Conservation (phyloP, 805 yeast genomes). For the Candida vartiovaarae region DNA sequence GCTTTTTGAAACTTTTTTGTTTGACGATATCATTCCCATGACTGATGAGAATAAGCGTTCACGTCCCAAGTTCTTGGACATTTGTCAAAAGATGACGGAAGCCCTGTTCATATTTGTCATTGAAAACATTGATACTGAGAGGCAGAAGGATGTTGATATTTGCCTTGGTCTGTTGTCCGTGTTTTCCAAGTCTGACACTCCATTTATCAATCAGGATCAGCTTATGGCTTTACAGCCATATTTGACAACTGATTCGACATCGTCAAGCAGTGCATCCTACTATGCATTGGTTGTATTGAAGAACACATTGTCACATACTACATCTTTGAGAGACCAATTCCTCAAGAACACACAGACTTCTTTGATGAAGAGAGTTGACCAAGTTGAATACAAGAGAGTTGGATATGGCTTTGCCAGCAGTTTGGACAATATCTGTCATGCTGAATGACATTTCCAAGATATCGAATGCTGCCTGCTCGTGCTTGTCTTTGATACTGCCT, state of each 20-base stretch:
- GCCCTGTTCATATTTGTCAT: conserved; percentile 30
- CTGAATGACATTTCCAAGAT: conserved; percentile 41
- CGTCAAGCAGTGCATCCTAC: conserved; percentile 33
- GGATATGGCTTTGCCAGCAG: conserved; percentile 67
- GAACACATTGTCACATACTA: conserved; percentile 36
- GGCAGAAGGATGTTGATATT: conserved; percentile 25
- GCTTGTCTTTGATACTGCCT: conserved; percentile 45
- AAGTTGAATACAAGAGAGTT: conserved; percentile 54
- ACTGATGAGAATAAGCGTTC: conserved; percentile 15
- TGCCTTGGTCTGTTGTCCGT: conserved; percentile 46
- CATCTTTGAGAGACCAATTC: conserved; percentile 44
- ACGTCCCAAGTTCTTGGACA: conserved; percentile 13
- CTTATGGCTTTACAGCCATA: conserved; percentile 59
- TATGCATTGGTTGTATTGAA: conserved; percentile 50
- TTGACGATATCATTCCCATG: conserved; percentile 33
- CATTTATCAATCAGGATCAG: conserved; percentile 59
- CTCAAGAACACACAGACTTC: conserved; percentile 41
- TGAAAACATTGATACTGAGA: conserved; percentile 25
- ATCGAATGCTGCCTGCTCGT: conserved; percentile 57
- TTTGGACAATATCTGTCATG: conserved; percentile 48
- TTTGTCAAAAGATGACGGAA: conserved; percentile 28
- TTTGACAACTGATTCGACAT: conserved; percentile 40
- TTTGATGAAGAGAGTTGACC: conserved; percentile 49
- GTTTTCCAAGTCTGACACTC: conserved; percentile 45
- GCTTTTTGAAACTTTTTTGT: conserved; percentile 41